These are phyloP conservation scores for Vitis rotundifolia DNA, from an alignment of 164 flowering plant genomes.

Conservation along the genomic window DNA sequence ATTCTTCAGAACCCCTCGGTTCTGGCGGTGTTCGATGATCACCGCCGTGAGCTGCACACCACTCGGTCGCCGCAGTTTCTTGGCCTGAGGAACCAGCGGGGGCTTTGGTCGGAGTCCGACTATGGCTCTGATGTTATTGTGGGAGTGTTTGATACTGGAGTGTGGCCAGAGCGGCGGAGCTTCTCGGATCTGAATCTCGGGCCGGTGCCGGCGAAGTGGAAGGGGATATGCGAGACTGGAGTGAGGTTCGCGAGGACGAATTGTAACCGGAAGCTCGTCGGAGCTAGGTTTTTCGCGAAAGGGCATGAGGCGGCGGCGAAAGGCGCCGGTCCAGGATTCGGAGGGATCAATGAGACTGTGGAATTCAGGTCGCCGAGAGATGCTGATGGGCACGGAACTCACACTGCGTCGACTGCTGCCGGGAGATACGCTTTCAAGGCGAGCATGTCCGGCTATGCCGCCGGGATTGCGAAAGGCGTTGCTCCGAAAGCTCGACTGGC, in stretches of 20 bases:
- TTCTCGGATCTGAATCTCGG: slow-evolving; percentile 80
- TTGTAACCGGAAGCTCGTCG: slow-evolving; percentile 81
- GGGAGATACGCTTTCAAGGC: slow-evolving; percentile 74
- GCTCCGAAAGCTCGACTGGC: slow-evolving; percentile 93
- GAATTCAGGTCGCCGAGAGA: slow-evolving; percentile 88
- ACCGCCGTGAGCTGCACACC: slow-evolving; percentile 78
- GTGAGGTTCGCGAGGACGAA: slow-evolving; percentile 32
- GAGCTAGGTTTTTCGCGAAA: slow-evolving; percentile 77
- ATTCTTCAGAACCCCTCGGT: slow-evolving; percentile 55
- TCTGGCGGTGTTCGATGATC: slow-evolving; percentile 75
- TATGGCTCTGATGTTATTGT: slow-evolving; percentile 88
- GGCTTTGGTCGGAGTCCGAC: slow-evolving; percentile 94
- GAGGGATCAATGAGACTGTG: slow-evolving; percentile 42
- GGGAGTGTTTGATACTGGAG: slow-evolving; percentile 90
- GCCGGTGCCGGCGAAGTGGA: slow-evolving; percentile 76
- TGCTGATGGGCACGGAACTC: slow-evolving; percentile 97
- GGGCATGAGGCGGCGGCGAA: slow-evolving; percentile 70
- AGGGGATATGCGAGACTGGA: slow-evolving; percentile 72
- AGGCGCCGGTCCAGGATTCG: slow-evolving; percentile 30
- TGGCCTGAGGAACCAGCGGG: slow-evolving; percentile 73
- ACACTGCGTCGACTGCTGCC: slow-evolving; percentile 94
- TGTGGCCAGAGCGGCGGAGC: slow-evolving; percentile 93
- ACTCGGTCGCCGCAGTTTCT: slow-evolving; percentile 98
- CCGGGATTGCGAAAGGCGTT: slow-evolving; percentile 91
- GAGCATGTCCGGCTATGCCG: slow-evolving; percentile 77